Evolutionary conservation across 345 rosid species (phyloP).

Genomic region (Psidium friedrichsthalianum): DNA sequence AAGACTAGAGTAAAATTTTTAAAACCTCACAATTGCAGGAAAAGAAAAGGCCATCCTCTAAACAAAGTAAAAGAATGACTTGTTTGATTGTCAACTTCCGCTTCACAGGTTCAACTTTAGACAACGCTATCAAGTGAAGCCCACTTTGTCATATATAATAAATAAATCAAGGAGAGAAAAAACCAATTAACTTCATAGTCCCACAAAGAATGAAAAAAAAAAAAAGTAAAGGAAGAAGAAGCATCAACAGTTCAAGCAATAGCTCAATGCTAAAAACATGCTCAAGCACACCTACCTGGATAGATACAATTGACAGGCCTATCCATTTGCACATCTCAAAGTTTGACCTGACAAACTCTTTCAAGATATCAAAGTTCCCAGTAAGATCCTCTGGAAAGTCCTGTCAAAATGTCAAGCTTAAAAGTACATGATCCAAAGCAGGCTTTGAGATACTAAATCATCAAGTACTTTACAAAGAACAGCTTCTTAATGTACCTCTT

Average conservation of each 20-base stretch:
- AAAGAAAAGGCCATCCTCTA: not conserved
- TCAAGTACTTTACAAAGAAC: not conserved
- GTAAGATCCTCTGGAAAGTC: slow-evolving; percentile 85
- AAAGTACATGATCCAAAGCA: not conserved
- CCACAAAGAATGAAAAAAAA: not conserved
- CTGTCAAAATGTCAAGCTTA: slow-evolving; percentile 21
- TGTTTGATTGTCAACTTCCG: not conserved
- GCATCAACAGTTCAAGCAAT: not conserved
- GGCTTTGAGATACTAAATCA: not conserved
- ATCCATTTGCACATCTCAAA: slow-evolving; percentile 77
- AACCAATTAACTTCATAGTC: not conserved
- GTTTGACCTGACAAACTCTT: slow-evolving; percentile 53
- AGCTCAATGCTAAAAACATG: not conserved
- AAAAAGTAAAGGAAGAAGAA: not conserved
- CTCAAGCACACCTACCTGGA: slow-evolving; percentile 38
- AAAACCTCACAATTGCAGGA: not conserved
- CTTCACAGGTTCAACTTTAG: not conserved
- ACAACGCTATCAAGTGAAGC: not conserved
- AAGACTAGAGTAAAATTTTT: not conserved
- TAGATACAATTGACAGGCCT: slow-evolving; percentile 57
- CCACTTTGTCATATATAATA: not conserved
- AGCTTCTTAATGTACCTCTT: slow-evolving; percentile 34
- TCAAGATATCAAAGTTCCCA: slow-evolving; percentile 56
- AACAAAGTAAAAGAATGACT: not conserved
- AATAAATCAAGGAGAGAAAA: not conserved